Evolutionary conservation across 148 eudicot species (phyloP).

Genomic region (Persicaria tinctoria): DNA sequence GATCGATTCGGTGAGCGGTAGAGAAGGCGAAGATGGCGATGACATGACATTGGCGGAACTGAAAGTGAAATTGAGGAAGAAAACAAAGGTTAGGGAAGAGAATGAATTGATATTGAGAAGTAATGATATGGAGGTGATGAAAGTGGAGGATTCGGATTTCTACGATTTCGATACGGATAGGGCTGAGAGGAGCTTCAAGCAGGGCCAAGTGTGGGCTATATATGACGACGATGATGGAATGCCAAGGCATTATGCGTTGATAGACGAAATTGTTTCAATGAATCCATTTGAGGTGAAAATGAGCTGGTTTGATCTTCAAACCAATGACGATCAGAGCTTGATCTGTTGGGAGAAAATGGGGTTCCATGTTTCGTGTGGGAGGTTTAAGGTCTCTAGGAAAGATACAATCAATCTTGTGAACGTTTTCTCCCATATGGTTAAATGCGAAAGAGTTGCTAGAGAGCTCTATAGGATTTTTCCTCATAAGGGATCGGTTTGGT

Average conservation of each 20-base stretch:
- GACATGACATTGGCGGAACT: constrained; percentile 62
- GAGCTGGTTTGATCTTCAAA: constrained; percentile 64
- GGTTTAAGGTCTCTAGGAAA: constrained; percentile 50
- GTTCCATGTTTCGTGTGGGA: constrained; percentile 66
- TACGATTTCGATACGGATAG: constrained; percentile 81
- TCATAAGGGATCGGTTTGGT: constrained; percentile 86
- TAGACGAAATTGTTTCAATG: constrained; percentile 54
- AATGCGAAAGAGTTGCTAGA: constrained; percentile 73
- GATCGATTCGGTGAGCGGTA: constrained; percentile 10
- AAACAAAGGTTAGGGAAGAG: constrained; percentile 21
- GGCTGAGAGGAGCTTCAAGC: constrained; percentile 65
- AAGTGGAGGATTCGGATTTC: constrained; percentile 79
- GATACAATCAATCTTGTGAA: constrained; percentile 41
- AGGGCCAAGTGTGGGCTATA: constrained; percentile 87
- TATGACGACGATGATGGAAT: constrained; percentile 89
- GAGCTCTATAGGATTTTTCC: constrained; percentile 70
- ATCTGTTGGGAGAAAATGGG: constrained; percentile 42
- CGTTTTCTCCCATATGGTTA: constrained; percentile 63
- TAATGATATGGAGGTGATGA: constrained; percentile 52
- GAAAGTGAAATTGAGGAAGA: constrained; percentile 34
- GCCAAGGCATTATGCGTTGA: constrained; percentile 88
- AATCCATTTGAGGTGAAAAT: constrained; percentile 64
- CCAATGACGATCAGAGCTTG: constrained; percentile 33
- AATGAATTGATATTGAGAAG: constrained; percentile 17
- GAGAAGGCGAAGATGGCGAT: constrained; percentile 24